Evolutionary conservation across 2,329 filamentous ascomycete species (phyloP).

Genomic region (Epichloe sibirici): DNA sequence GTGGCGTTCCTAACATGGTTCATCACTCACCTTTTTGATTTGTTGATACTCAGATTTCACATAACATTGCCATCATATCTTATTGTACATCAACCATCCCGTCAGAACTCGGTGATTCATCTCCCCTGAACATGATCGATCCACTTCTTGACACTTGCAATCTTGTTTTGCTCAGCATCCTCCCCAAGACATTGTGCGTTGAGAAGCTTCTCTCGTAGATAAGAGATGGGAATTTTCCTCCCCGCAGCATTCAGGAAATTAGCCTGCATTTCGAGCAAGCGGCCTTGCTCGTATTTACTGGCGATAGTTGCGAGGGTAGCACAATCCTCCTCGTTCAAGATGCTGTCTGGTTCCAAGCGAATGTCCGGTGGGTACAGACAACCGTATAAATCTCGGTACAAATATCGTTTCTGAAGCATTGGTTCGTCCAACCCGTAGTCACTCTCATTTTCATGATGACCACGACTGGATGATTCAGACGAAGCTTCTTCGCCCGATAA

Average conservation of each 20-base stretch:
- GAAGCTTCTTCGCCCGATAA: constrained; percentile 17
- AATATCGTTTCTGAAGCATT: constrained; percentile 16
- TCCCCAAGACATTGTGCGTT: neutral
- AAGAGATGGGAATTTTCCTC: constrained; percentile 25
- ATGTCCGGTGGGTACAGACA: constrained; percentile 18
- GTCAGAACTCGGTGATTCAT: no score
- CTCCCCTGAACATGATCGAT: neutral
- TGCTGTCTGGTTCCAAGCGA: constrained; percentile 11
- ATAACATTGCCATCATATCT: no score
- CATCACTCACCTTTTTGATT: no score
- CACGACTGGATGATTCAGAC: constrained; percentile 9
- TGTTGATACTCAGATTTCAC: no score
- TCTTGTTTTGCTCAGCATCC: neutral
- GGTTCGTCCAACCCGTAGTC: constrained; percentile 9
- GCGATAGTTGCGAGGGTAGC: constrained; percentile 24
- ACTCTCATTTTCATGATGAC: neutral
- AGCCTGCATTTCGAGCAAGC: constrained; percentile 31
- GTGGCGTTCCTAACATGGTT: no score
- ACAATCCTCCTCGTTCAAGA: constrained; percentile 20
- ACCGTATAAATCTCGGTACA: constrained; percentile 18
- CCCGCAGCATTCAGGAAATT: constrained; percentile 32
- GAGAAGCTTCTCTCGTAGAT: constrained; percentile 22
- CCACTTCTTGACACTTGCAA: neutral
- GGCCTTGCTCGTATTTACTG: constrained; percentile 18
- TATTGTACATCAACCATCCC: no score